Percentiles rank a stretch among this genome's conserved stretches.
Conservation (phyloP, 1,284 basidiomycete species). For the Ceratobasidium theobromae region DNA sequence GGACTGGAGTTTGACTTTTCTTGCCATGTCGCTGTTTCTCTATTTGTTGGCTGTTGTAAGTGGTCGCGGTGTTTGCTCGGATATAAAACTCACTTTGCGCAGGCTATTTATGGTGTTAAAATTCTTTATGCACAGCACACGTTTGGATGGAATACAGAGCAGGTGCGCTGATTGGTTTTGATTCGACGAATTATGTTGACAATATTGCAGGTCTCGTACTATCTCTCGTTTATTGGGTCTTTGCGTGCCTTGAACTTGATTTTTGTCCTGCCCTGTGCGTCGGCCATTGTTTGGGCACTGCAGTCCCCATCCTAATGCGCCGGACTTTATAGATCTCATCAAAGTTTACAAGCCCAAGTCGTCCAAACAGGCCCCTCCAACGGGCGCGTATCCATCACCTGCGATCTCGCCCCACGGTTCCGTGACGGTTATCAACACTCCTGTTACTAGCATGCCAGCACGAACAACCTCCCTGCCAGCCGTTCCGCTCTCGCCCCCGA, state of each 20-base stretch:
- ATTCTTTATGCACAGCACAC: conserved; percentile 59
- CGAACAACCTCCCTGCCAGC: conserved; percentile 42
- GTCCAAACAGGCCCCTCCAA: conserved; percentile 36
- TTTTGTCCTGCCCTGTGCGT: conserved; percentile 58
- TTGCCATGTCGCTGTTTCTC: conserved; percentile 53
- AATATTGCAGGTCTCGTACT: conserved; percentile 57
- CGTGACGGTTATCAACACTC: conserved; percentile 33
- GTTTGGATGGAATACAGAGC: conserved; percentile 59
- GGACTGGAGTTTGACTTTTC: conserved; percentile 61
- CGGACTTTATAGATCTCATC: conserved; percentile 47
- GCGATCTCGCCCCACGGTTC: conserved; percentile 33
- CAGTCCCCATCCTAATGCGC: not conserved
- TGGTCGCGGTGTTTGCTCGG: conserved; percentile 14
- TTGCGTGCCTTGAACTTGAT: conserved; percentile 57
- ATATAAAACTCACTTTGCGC: conserved; percentile 12
- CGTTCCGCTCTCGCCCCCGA: conserved; percentile 38
- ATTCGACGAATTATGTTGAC: not conserved
- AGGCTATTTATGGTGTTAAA: conserved; percentile 63
- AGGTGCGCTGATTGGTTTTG: conserved; percentile 42
- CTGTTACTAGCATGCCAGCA: conserved; percentile 46
- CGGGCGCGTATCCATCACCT: conserved; percentile 15
- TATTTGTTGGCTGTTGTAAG: conserved; percentile 53
- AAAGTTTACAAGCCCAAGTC: conserved; percentile 50
- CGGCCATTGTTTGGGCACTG: not conserved
- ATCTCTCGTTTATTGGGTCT: conserved; percentile 56